phyloP scores from a whole-genome alignment of 2,329 filamentous ascomycete species.

The Cadophora gregata region DNA sequence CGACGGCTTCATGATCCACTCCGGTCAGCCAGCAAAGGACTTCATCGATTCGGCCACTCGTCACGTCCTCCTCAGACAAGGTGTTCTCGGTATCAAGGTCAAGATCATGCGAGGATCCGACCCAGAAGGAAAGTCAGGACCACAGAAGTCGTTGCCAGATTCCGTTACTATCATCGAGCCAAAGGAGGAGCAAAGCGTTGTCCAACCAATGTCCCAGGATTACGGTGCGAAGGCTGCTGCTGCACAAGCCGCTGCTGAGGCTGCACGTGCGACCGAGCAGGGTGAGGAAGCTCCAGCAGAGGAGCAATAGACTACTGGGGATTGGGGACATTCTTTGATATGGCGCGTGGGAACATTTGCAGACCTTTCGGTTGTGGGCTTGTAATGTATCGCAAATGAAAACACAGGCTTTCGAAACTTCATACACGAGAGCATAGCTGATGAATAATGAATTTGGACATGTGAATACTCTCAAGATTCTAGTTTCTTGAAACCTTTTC shows the following conservation, averaged over 20 bases:
- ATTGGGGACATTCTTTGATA: constrained; percentile 36
- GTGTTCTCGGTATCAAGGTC: constrained; percentile 99
- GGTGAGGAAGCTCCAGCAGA: constrained; percentile 55
- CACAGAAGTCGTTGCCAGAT: constrained; percentile 96
- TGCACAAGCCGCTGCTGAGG: constrained; percentile 71
- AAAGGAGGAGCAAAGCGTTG: constrained; percentile 97
- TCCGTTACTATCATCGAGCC: constrained; percentile 99
- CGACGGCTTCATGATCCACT: constrained; percentile 99
- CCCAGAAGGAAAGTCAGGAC: constrained; percentile 98
- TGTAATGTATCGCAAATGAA: constrained; percentile 43
- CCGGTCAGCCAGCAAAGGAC: constrained; percentile 98
- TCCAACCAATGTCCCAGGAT: constrained; percentile 97
- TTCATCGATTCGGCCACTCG: constrained; percentile 99
- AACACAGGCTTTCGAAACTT: constrained; percentile 37
- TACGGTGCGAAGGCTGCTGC: constrained; percentile 91
- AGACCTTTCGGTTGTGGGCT: constrained; percentile 40
- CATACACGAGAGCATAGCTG: constrained; percentile 15
- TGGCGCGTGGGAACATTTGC: constrained; percentile 44
- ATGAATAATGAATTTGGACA: constrained; percentile 16
- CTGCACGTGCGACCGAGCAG: constrained; percentile 57
- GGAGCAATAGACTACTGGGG: constrained; percentile 43
- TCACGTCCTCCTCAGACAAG: constrained; percentile 99
- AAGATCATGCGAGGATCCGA: constrained; percentile 99
- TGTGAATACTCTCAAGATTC: constrained; percentile 24
- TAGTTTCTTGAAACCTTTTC: constrained; percentile 8